Conservation (phyloP, 2,329 filamentous ascomycete species). For the Hypoxylon sp. region DNA sequence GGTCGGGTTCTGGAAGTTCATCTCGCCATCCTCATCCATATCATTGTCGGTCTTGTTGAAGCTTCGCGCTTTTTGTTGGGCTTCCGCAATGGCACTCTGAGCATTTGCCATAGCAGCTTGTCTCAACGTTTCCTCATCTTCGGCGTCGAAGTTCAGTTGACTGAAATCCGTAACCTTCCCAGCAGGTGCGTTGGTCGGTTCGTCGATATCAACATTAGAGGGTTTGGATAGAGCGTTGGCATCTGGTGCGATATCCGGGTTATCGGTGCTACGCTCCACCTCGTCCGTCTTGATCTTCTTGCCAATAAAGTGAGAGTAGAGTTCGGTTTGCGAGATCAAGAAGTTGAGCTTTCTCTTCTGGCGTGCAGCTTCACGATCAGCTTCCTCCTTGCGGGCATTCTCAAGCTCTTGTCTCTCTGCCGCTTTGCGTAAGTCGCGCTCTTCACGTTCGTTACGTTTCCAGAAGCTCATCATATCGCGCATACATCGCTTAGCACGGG, state of each 20-base stretch:
- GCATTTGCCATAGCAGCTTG: slow-evolving; percentile 95
- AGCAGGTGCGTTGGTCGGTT: slow-evolving; percentile 68
- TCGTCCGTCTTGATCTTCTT: slow-evolving; percentile 99
- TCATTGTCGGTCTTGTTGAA: slow-evolving; percentile 85
- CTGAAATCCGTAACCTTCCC: slow-evolving; percentile 93
- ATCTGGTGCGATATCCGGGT: slow-evolving; percentile 76
- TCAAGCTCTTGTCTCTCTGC: slow-evolving; percentile 97
- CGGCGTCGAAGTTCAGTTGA: slow-evolving; percentile 94
- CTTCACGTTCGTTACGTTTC: slow-evolving; percentile 98
- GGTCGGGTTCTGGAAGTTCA: slow-evolving; percentile 99
- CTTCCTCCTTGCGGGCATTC: slow-evolving; percentile 95
- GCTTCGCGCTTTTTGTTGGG: slow-evolving; percentile 90
- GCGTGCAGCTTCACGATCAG: slow-evolving; percentile 95
- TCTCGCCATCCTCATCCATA: slow-evolving; percentile 92
- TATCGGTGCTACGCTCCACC: slow-evolving; percentile 90
- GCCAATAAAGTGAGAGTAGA: slow-evolving; percentile 99
- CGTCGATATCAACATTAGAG: slow-evolving; percentile 65
- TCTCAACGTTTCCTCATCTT: slow-evolving; percentile 86
- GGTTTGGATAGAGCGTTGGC: slow-evolving; percentile 61
- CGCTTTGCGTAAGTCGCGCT: slow-evolving; percentile 92
- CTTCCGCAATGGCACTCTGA: slow-evolving; percentile 94
- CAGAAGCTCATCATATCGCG: slow-evolving; percentile 99
- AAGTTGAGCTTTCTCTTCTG: slow-evolving; percentile 99
- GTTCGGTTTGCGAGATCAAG: slow-evolving; percentile 97
- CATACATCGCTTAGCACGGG: slow-evolving; percentile 97